Conservation (phyloP, 2,329 filamentous ascomycete genomes). For the Plectosphaerella sp. region DNA sequence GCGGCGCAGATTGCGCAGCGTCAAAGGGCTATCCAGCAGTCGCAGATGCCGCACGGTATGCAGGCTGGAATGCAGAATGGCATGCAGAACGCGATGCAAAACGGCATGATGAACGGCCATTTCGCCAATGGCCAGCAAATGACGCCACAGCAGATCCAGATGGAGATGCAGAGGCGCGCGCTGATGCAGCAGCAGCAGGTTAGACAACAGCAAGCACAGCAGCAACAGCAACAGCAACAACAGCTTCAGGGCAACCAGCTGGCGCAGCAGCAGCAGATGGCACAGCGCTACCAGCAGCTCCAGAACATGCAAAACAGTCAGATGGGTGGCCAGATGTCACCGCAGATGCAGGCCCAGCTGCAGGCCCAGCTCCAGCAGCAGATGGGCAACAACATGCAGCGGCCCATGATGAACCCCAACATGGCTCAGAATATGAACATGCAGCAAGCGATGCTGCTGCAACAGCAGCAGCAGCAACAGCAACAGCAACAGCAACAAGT, state of each 20-base stretch:
- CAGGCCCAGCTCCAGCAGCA: slow-evolving; percentile 21
- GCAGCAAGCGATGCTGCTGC: slow-evolving; percentile 32
- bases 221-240: slow-evolving; percentile 25
- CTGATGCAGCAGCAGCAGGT: slow-evolving; percentile 27
- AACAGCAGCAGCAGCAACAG: slow-evolving; percentile 23
- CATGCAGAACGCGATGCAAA: slow-evolving; percentile 28
- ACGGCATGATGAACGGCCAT: slow-evolving; percentile 26
- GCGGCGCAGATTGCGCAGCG: slow-evolving; percentile 44
- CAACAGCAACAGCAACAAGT: slow-evolving; percentile 32
- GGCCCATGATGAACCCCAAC: slow-evolving; percentile 32
- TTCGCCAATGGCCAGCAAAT: slow-evolving; percentile 30
- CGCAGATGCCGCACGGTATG: slow-evolving; percentile 28
- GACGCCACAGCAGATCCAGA: slow-evolving; percentile 16
- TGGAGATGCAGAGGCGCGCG: slow-evolving; percentile 16
- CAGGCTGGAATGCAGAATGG: slow-evolving; percentile 25
- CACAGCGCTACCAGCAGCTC: slow-evolving; percentile 39
- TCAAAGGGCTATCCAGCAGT: slow-evolving; percentile 38
- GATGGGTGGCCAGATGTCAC: slow-evolving; percentile 24
- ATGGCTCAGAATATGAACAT: slow-evolving; percentile 34
- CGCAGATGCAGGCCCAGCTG: slow-evolving; percentile 32
- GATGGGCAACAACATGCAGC: slow-evolving; percentile 33
- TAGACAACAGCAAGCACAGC: slow-evolving; percentile 27
- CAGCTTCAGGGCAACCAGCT: slow-evolving; percentile 22
- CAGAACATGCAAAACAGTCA: slow-evolving; percentile 32
- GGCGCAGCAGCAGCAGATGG: slow-evolving; percentile 19